Evolutionary conservation across 1,284 basidiomycete genomes (phyloP).

Genomic region (Mycena sp.): DNA sequence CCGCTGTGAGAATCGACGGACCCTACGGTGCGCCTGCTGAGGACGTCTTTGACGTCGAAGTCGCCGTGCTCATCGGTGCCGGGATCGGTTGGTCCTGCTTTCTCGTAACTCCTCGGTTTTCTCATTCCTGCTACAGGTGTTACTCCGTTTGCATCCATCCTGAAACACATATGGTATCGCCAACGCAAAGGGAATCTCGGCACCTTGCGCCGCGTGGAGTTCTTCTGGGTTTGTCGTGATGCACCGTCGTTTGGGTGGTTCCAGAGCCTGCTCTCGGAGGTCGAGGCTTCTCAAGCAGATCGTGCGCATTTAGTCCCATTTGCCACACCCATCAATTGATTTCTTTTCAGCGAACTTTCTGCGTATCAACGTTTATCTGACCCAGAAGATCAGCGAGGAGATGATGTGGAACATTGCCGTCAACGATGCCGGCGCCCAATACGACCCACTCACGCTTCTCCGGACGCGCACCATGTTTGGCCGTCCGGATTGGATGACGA

Average conservation of each 20-base stretch:
- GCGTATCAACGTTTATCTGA: constrained; percentile 89
- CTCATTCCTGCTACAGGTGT: constrained; percentile 61
- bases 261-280: constrained; percentile 84
- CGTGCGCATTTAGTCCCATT: constrained; percentile 51
- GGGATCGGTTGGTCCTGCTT: constrained; percentile 75
- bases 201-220: constrained; percentile 84
- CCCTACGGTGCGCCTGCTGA: constrained; percentile 91
- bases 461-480: constrained; percentile 88
- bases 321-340: constrained; percentile 9
- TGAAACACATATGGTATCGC: constrained; percentile 93
- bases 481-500: constrained; percentile 84
- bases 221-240: constrained; percentile 92
- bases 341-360: constrained; percentile 78
- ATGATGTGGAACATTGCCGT: constrained; percentile 92
- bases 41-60: constrained; percentile 87
- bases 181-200: constrained; percentile 82
- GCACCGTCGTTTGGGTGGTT: constrained; percentile 93
- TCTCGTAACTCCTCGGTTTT: not conserved
- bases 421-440: constrained; percentile 81
- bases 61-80: constrained; percentile 87
- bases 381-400: constrained; percentile 83
- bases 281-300: constrained; percentile 86
- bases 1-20: constrained; percentile 82
- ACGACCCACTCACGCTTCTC: constrained; percentile 87
- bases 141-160: constrained; percentile 89